Evolutionary conservation across 2,329 filamentous ascomycete species (phyloP).

Genomic region (Ilyonectria robusta): DNA sequence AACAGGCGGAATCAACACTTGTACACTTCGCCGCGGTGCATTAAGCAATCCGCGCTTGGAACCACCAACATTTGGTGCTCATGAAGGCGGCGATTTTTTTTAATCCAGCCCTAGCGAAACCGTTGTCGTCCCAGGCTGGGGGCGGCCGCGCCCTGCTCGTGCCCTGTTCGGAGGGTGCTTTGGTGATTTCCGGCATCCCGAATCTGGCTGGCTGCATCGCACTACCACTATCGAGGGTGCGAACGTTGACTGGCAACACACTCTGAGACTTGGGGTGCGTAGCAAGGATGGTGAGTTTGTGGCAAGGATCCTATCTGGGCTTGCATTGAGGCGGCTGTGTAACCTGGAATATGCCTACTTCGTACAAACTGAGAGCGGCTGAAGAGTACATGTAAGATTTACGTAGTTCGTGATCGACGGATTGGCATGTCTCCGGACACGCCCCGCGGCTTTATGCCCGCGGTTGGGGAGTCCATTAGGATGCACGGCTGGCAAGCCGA

Average conservation of each 20-base stretch:
- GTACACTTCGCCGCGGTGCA: constrained; percentile 9
- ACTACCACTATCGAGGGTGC: constrained; percentile 36
- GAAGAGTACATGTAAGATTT: background rate
- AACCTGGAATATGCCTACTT: constrained; percentile 22
- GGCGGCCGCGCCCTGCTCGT: constrained; percentile 34
- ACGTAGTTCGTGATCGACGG: background rate
- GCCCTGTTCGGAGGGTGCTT: constrained; percentile 11
- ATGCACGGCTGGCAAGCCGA: constrained; percentile 38
- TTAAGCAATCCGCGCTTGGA: constrained; percentile 18
- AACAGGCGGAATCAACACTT: constrained; percentile 8
- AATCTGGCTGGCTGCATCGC: constrained; percentile 46
- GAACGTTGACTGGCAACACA: constrained; percentile 34
- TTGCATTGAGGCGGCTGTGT: constrained; percentile 32
- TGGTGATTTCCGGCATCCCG: constrained; percentile 37
- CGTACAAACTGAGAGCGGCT: constrained; percentile 21
- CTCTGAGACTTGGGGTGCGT: constrained; percentile 30
- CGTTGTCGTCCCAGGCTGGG: constrained; percentile 16
- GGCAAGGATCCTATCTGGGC: constrained; percentile 33
- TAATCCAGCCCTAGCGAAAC: constrained; percentile 16
- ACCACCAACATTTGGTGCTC: constrained; percentile 5
- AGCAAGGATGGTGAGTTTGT: constrained; percentile 35
- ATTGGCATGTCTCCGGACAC: constrained; percentile 35
- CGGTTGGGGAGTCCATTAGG: constrained; percentile 22
- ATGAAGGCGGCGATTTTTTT: constrained; percentile 12
- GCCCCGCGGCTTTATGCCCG: constrained; percentile 32